Conservation (phyloP, 441 rosid species). For the Capsella rubella region DNA sequence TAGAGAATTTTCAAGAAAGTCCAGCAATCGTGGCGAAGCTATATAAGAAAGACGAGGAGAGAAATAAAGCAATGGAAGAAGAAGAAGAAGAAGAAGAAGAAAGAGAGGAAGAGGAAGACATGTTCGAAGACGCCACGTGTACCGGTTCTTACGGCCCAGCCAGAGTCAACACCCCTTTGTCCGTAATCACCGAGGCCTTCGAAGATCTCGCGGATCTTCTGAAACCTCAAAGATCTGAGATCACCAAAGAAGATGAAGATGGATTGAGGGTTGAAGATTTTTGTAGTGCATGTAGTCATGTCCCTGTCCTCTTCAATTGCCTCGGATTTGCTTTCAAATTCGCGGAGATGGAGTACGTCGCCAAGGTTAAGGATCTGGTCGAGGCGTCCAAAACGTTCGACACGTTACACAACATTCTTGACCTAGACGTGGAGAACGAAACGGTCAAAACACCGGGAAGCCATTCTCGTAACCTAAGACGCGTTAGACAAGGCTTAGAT, state of each 20-base stretch:
- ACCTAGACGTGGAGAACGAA: constrained; percentile 60
- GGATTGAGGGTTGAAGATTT: constrained; percentile 69
- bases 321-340: constrained; percentile 95
- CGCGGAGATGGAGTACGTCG: constrained; percentile 81
- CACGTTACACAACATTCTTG: constrained; percentile 65
- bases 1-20: constrained; percentile 4
- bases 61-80: constrained; percentile 28
- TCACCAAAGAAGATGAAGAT: constrained; percentile 29
- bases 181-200: constrained; percentile 71
- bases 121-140: constrained; percentile 44
- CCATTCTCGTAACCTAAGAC: constrained; percentile 78
- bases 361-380: constrained; percentile 75
- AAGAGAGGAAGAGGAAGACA: constrained; percentile 42
- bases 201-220: constrained; percentile 60
- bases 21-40: constrained; percentile 49
- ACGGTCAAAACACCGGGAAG: constrained; percentile 83
- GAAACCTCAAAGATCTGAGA: constrained; percentile 29
- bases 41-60: constrained; percentile 39
- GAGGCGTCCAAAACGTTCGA: constrained; percentile 69
- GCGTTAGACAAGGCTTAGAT: constrained; percentile 94
- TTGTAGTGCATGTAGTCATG: constrained; percentile 76
- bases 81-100: constrained; percentile 43
- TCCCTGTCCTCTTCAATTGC: constrained; percentile 74
- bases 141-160: constrained; percentile 17
- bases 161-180: constrained; percentile 51